Conservation (phyloP, 805 yeast species). For the Kodamaea hsintzibuensis region DNA sequence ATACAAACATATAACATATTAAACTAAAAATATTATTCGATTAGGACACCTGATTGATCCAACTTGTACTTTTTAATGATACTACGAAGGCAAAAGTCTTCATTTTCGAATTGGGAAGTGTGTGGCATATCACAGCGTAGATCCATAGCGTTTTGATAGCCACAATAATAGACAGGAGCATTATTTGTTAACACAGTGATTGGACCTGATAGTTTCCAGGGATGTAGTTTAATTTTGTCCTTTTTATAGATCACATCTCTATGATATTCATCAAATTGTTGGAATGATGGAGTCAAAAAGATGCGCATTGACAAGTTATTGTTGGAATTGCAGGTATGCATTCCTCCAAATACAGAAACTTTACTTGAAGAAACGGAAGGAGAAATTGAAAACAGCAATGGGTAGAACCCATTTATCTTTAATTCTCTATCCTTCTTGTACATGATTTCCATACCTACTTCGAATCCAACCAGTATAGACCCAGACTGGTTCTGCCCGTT, state of each 20-base stretch:
- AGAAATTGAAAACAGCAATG: background rate
- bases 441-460: background rate
- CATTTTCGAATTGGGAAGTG: background rate
- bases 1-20: background rate
- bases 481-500: constrained; percentile 1
- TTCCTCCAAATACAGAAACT: background rate
- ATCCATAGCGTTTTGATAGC: background rate
- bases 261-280: background rate
- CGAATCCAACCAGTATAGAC: background rate
- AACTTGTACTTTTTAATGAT: background rate
- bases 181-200: background rate
- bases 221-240: background rate
- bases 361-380: background rate
- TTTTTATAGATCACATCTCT: background rate
- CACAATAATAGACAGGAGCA: constrained; percentile 6
- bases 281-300: constrained; percentile 3
- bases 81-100: background rate
- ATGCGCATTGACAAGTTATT: background rate
- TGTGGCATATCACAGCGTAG: constrained; percentile 7
- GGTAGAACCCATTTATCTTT: no score
- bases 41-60: background rate
- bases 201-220: background rate
- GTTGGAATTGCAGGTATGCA: background rate
- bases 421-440: background rate
- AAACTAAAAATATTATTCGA: background rate